These are phyloP conservation scores for Rhizophagus prolifer DNA, from an alignment of 192 early-diverging fungal genomes.

Conservation along the genomic window DNA sequence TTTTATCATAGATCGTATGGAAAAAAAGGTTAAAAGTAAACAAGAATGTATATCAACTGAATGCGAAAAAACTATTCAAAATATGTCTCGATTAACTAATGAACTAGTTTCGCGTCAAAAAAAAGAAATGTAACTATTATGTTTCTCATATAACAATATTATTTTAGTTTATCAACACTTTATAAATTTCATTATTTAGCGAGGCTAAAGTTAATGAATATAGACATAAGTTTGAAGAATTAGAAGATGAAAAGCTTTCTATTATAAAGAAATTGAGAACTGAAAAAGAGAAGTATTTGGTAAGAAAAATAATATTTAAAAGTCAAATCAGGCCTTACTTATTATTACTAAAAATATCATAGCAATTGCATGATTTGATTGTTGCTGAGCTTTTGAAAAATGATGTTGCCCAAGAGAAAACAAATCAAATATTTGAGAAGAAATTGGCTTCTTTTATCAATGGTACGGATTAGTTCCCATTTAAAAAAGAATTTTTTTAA, in stretches of 20 bases:
- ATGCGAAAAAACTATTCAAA: constrained; percentile 15
- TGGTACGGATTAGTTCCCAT: background rate
- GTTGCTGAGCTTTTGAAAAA: constrained; percentile 2
- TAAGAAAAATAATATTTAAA: background rate
- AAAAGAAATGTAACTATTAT: constrained; percentile 4
- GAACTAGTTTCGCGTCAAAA: constrained; percentile 14
- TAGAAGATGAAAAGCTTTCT: constrained; percentile 3
- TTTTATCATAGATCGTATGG: constrained; percentile 7
- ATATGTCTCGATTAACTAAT: background rate
- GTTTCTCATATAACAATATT: background rate
- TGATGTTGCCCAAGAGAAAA: constrained; percentile 3
- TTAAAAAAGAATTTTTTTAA: background rate
- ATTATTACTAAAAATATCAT: background rate
- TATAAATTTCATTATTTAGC: background rate
- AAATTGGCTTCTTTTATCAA: constrained; percentile 12
- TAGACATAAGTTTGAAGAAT: constrained; percentile 10
- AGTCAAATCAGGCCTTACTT: background rate
- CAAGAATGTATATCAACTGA: constrained; percentile 4
- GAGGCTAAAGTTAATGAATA: constrained; percentile 17
- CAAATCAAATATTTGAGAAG: constrained; percentile 13
- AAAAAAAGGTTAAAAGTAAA: constrained; percentile 18
- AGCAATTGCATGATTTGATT: constrained; percentile 14
- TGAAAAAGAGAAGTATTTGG: constrained; percentile 16
- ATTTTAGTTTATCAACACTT: background rate
- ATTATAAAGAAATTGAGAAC: constrained; percentile 22